Evolutionary conservation across 768 basidiomycete species (phyloP).

Genomic region (Amanita phalloides): DNA sequence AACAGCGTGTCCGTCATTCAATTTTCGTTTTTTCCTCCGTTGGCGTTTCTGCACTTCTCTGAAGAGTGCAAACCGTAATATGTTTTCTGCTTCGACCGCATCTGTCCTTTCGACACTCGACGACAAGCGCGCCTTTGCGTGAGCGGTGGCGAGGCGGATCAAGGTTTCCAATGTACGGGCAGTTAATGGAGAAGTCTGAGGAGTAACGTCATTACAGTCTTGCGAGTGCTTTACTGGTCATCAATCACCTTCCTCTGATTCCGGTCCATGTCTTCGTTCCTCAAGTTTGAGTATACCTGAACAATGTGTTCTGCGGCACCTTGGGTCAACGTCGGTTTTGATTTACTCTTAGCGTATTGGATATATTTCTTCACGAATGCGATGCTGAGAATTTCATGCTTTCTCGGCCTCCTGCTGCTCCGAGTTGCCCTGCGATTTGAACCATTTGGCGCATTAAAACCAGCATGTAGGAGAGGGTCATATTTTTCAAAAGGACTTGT

Average conservation of each 20-base stretch:
- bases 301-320: conserved; percentile 94
- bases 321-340: conserved; percentile 78
- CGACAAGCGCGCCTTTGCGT: conserved; percentile 92
- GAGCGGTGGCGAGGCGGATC: conserved; percentile 95
- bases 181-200: conserved; percentile 90
- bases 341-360: conserved; percentile 89
- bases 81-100: conserved; percentile 85
- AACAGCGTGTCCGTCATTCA: conserved; percentile 55
- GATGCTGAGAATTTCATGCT: conserved; percentile 82
- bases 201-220: conserved; percentile 9
- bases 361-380: conserved; percentile 97
- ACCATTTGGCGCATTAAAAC: conserved; percentile 41
- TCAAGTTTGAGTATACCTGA: conserved; percentile 79
- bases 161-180: conserved; percentile 98
- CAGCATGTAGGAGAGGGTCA: conserved; percentile 89
- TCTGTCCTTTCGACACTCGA: conserved; percentile 75
- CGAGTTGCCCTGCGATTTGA: conserved; percentile 44
- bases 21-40: conserved; percentile 77
- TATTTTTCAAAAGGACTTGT: conserved; percentile 91
- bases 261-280: conserved; percentile 87
- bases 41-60: conserved; percentile 88
- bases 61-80: conserved; percentile 95
- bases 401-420: conserved; percentile 50
- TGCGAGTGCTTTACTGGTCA: conserved; percentile 1
- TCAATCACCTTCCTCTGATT: conserved; percentile 71